These are phyloP conservation scores for Dorcoceras hygrometricum DNA, from an alignment of 257 asterid species.

Conservation along the genomic window DNA sequence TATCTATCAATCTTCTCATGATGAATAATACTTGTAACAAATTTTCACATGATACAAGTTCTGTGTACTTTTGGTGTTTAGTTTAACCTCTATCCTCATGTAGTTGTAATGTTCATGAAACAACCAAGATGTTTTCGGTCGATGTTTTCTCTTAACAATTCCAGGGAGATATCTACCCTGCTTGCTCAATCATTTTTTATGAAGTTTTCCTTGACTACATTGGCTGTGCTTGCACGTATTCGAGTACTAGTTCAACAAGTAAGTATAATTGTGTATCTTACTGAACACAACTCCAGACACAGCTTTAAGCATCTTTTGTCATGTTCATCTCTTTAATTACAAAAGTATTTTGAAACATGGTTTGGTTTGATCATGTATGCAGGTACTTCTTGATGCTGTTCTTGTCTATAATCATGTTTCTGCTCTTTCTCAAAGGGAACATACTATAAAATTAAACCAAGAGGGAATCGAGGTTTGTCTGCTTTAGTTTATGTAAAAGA, in stretches of 20 bases:
- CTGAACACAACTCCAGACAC: background rate
- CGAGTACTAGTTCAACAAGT: constrained; percentile 92
- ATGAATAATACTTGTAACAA: too few relatives aligned
- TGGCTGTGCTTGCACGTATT: constrained; percentile 83
- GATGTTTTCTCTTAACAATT: constrained; percentile 41
- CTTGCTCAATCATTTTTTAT: constrained; percentile 87
- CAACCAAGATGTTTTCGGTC: background rate
- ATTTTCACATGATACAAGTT: background rate
- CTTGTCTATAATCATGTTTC: constrained; percentile 52
- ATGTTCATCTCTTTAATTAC: background rate
- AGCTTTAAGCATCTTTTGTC: background rate
- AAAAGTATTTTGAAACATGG: background rate
- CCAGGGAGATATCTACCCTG: constrained; percentile 73
- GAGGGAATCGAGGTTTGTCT: constrained; percentile 70
- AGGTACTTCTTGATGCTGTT: constrained; percentile 82
- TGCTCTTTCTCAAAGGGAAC: constrained; percentile 69
- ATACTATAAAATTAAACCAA: constrained; percentile 62
- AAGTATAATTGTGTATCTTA: constrained; percentile 26
- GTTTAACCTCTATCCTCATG: background rate
- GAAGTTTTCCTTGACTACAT: constrained; percentile 68
- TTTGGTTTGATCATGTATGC: constrained; percentile 20
- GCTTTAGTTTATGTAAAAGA: background rate
- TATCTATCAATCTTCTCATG: too few relatives aligned
- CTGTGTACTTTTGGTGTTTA: background rate
- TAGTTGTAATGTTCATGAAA: background rate